Percentiles rank a stretch among this genome's conserved stretches.
Evolutionary conservation across 140 eudicot species (phyloP).

Genomic region (Flaveria floridana): DNA sequence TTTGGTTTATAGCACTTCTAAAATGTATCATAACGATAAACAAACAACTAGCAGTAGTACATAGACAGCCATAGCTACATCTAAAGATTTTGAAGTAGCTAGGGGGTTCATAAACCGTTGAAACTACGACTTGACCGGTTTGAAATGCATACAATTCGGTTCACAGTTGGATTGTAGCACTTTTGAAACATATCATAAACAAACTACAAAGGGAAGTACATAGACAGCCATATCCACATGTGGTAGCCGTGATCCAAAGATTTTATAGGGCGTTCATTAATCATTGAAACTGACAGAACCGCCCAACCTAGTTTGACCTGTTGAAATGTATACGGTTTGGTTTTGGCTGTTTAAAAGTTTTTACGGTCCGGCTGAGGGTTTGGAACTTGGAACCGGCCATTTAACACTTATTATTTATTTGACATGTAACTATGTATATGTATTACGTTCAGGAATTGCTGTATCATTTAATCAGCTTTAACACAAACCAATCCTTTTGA

Average conservation of each 20-base stretch:
- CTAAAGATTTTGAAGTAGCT: background rate
- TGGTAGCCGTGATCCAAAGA: background rate
- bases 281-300: background rate
- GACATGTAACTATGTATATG: background rate
- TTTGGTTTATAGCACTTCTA: background rate
- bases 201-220: slow-evolving; percentile 5
- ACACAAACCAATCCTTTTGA: too few species aligned
- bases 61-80: background rate
- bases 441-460: background rate
- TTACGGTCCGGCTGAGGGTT: background rate
- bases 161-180: background rate
- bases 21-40: background rate
- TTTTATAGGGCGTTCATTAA: background rate
- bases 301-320: too few species aligned
- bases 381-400: background rate
- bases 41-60: background rate
- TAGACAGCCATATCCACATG: background rate
- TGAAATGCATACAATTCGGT: background rate
- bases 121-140: background rate
- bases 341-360: background rate
- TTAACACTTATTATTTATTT: background rate
- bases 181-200: background rate
- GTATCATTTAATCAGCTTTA: too few species aligned
- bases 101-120: background rate
- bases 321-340: too few species aligned